A percentile compares a stretch with the other conserved stretches of the same genome.
phyloP scores from a whole-genome alignment of 768 basidiomycete genomes.

The Mycena albidolilacea region DNA sequence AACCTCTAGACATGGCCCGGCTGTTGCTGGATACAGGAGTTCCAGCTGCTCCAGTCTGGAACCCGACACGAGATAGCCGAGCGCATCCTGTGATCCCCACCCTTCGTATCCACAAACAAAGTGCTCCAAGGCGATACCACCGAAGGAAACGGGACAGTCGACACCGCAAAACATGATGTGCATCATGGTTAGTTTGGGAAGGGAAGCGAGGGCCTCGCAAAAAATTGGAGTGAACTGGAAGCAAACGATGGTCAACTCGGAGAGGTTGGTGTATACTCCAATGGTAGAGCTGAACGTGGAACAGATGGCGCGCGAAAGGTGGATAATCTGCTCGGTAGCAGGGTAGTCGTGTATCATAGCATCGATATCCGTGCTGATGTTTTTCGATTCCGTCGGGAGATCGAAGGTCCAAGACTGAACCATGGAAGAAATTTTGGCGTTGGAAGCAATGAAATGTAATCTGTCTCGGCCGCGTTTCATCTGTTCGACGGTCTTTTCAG shows the following conservation, averaged over 20 bases:
- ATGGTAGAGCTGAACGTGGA: conserved; percentile 16
- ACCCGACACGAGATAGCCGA: conserved; percentile 19
- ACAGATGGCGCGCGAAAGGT: not conserved
- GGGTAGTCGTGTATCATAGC: not conserved
- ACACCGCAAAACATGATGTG: conserved; percentile 10
- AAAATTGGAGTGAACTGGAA: conserved; percentile 15
- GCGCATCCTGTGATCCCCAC: conserved; percentile 4
- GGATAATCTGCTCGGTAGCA: not conserved
- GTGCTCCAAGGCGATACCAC: conserved; percentile 4
- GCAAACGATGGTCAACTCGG: not conserved
- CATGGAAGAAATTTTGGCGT: conserved; percentile 14
- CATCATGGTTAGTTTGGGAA: conserved; percentile 8
- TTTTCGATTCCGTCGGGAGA: not conserved
- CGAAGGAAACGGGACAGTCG: not conserved
- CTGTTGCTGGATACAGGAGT: not conserved
- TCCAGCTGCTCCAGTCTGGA: conserved; percentile 3
- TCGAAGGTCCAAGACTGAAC: conserved; percentile 18
- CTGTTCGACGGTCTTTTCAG: not conserved
- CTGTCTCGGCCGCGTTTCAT: conserved; percentile 16
- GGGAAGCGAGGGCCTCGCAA: conserved; percentile 8
- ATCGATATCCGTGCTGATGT: not conserved
- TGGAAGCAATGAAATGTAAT: conserved; percentile 14
- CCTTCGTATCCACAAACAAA: not conserved
- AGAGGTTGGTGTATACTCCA: conserved; percentile 21
- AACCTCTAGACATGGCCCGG: conserved; percentile 7